Conservation (phyloP, 495 filamentous ascomycete species). For the Neurospora sp. region DNA sequence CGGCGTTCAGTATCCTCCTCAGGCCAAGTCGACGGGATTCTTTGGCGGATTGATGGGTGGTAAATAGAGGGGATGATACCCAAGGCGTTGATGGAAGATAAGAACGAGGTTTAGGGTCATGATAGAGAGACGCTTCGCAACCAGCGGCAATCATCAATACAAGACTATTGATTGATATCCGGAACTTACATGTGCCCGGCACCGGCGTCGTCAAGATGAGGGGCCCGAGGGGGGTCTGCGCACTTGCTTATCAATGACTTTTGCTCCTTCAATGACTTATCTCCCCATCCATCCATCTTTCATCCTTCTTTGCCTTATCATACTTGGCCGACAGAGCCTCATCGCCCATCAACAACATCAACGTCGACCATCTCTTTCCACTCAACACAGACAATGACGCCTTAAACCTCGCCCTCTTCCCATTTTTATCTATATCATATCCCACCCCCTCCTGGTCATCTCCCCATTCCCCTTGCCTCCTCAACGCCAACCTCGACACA, state of each 20-base stretch:
- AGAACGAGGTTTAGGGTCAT: background rate
- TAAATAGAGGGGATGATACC: constrained; percentile 5
- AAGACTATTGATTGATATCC: background rate
- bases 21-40: constrained; percentile 28
- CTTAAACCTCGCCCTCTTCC: background rate
- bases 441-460: background rate
- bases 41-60: constrained; percentile 17
- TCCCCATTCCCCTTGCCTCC: background rate
- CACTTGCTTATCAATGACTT: background rate
- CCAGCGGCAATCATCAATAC: background rate
- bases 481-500: no score
- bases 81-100: background rate
- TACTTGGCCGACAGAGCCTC: background rate
- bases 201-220: background rate
- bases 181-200: background rate
- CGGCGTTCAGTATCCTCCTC: constrained; percentile 55
- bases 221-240: background rate
- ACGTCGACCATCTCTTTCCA: background rate
- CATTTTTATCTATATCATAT: background rate
- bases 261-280: background rate
- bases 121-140: background rate
- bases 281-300: background rate
- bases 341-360: background rate
- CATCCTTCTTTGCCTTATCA: background rate
- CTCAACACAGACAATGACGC: background rate